These are phyloP conservation scores for Mortierella sp. DNA, from an alignment of 371 early-diverging fungal genomes.

Conservation along the genomic window DNA sequence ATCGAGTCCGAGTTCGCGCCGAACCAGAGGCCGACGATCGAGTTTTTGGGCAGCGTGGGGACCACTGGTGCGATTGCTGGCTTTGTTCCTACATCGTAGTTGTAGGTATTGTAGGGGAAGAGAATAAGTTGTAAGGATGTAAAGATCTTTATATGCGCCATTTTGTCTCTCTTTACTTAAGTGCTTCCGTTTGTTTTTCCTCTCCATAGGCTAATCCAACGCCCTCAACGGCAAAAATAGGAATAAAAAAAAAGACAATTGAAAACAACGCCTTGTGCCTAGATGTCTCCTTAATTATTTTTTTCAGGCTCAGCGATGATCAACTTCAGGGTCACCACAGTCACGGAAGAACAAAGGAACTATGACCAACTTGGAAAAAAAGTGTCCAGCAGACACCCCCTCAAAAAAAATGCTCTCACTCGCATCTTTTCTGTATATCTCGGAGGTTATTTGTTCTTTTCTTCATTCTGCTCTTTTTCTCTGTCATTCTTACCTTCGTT, in stretches of 20 bases:
- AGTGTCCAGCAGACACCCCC: not conserved
- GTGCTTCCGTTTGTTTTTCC: not conserved
- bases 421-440: not conserved
- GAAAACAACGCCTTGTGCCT: not conserved
- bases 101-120: not conserved
- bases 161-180: not conserved
- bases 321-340: not conserved
- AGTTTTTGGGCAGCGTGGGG: conserved; percentile 13
- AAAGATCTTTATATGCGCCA: not conserved
- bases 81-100: not conserved
- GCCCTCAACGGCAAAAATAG: not conserved
- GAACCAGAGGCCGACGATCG: conserved; percentile 18
- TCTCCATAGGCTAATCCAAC: no score
- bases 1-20: conserved; percentile 11
- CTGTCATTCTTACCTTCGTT: conserved; percentile 30
- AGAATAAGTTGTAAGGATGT: not conserved
- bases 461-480: no score
- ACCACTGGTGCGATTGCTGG: conserved; percentile 13
- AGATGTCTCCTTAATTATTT: no score
- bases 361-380: not conserved
- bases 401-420: not conserved
- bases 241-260: not conserved
- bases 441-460: not conserved
- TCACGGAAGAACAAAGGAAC: not conserved
- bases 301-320: not conserved